A percentile compares a stretch with the other conserved stretches of the same genome.
These are phyloP conservation scores for Tetraselmis chui DNA, from an alignment of 139 green algal genomes.

Conservation along the genomic window DNA sequence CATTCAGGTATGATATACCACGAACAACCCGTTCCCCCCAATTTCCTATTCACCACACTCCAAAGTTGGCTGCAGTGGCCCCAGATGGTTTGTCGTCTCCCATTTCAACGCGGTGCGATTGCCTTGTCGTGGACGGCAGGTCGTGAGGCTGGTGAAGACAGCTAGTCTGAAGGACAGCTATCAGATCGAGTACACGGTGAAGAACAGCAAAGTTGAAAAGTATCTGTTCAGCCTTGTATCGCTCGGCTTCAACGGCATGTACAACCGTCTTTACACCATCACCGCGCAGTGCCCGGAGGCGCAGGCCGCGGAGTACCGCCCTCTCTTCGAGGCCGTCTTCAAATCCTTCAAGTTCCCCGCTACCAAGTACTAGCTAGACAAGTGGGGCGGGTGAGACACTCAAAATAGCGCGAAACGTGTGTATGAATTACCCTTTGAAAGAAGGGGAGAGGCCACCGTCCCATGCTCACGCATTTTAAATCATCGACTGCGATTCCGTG, in stretches of 20 bases:
- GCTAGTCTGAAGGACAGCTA: slow-evolving; percentile 30
- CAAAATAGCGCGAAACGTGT: too few species aligned
- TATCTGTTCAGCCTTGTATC: slow-evolving; percentile 31
- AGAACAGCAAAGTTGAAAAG: slow-evolving; percentile 27
- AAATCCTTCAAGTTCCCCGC: not conserved
- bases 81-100: too few species aligned
- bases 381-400: too few species aligned
- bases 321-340: not conserved
- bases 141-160: slow-evolving; percentile 17
- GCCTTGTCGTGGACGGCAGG: not conserved
- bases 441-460: too few species aligned
- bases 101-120: too few species aligned
- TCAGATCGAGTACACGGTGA: slow-evolving; percentile 23
- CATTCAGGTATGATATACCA: too few species aligned
- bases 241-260: slow-evolving; percentile 35
- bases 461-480: too few species aligned
- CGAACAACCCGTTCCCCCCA: too few species aligned
- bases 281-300: slow-evolving; percentile 40
- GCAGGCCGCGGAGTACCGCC: not conserved
- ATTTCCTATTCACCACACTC: too few species aligned
- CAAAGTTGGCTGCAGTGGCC: too few species aligned
- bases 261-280: slow-evolving; percentile 37
- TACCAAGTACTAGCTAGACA: not conserved
- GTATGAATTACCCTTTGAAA: too few species aligned
- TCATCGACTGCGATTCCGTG: too few species aligned